Conservation (phyloP, 2,329 filamentous ascomycete genomes). For the Paradendryphiella salina region DNA sequence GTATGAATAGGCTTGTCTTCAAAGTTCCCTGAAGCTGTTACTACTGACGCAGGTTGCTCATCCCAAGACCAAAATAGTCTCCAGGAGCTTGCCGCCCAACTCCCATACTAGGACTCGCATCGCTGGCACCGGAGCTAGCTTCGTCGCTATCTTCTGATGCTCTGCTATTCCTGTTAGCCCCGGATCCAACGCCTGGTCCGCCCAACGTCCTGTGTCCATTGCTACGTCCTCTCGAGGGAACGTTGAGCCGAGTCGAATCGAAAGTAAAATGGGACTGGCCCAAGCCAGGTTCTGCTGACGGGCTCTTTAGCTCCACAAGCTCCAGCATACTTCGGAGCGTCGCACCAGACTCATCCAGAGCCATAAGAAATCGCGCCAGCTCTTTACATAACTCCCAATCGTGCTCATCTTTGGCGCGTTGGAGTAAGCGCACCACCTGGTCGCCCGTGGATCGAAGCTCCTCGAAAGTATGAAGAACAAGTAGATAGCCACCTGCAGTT, state of each 20-base stretch:
- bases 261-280: conserved; percentile 41
- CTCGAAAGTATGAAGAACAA: conserved; percentile 83
- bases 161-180: conserved; percentile 3
- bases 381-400: conserved; percentile 98
- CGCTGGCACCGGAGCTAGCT: conserved; percentile 21
- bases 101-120: conserved; percentile 18
- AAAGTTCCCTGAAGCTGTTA: neutral
- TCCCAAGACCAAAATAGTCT: conserved; percentile 32
- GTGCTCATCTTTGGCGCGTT: conserved; percentile 76
- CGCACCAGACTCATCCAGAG: conserved; percentile 82
- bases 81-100: conserved; percentile 11
- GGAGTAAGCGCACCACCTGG: conserved; percentile 79
- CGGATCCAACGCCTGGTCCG: conserved; percentile 1
- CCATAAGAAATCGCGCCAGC: conserved; percentile 89
- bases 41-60: conserved; percentile 8
- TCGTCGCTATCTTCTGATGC: conserved; percentile 23
- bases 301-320: conserved; percentile 46
- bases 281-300: conserved; percentile 28
- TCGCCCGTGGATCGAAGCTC: conserved; percentile 65
- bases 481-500: conserved; percentile 93
- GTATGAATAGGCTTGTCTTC: neutral
- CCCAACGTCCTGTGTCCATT: conserved; percentile 3
- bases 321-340: conserved; percentile 74
- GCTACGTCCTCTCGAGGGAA: conserved; percentile 24
- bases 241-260: conserved; percentile 33